These are phyloP conservation scores for Punctularia strigosozonata DNA, from an alignment of 768 basidiomycete species.

Conservation along the genomic window DNA sequence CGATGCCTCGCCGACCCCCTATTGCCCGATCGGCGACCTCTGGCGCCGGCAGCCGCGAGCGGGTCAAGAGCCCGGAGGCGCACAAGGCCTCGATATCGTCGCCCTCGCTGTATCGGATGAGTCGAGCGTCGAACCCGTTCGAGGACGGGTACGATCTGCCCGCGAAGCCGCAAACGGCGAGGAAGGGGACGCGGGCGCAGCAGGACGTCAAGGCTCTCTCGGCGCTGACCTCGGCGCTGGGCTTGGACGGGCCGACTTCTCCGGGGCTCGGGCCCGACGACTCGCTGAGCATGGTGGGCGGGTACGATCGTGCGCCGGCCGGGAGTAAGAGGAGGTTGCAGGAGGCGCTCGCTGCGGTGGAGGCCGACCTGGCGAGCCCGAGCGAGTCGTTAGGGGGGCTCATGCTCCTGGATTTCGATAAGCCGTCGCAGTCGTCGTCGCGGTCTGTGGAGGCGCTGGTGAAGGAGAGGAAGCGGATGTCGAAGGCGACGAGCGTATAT, in stretches of 20 bases:
- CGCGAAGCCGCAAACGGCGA: conserved; percentile 19
- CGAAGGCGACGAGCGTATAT: conserved; percentile 11
- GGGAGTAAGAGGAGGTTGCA: no score
- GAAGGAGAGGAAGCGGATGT: conserved; percentile 11
- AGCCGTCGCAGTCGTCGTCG: conserved; percentile 23
- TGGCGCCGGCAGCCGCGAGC: conserved; percentile 32
- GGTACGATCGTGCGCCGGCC: no score
- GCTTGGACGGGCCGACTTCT: conserved; percentile 29
- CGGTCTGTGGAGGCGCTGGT: no score
- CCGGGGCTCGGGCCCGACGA: conserved; percentile 67
- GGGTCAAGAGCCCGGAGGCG: conserved; percentile 63
- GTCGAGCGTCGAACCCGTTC: conserved; percentile 20
- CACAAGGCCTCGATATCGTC: conserved; percentile 46
- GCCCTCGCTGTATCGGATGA: conserved; percentile 38
- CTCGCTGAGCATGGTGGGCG: conserved; percentile 49
- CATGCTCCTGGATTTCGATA: conserved; percentile 50
- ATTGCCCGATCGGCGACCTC: conserved; percentile 14
- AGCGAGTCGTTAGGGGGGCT: conserved; percentile 40
- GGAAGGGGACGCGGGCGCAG: conserved; percentile 32
- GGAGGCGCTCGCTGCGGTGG: no score
- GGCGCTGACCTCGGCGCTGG: conserved; percentile 27
- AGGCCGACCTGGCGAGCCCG: no score
- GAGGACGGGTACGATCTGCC: conserved; percentile 22
- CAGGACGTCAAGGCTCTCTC: conserved; percentile 26
- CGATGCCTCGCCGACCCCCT: conserved; percentile 13